These are phyloP conservation scores for Raphanus hybrid DNA, from an alignment of 441 rosid genomes.

Conservation along the genomic window DNA sequence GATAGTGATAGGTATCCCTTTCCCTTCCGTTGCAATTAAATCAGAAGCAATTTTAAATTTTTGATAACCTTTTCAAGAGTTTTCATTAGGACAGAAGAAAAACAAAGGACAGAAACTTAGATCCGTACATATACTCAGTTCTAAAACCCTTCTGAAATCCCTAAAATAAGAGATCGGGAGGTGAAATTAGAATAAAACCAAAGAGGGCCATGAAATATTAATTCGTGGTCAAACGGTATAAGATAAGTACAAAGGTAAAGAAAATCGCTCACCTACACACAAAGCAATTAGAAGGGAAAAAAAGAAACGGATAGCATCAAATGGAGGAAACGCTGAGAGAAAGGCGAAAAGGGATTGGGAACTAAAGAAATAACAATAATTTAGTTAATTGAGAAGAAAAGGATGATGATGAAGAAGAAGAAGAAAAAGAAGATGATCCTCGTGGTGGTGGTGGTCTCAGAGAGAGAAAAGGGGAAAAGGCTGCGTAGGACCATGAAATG, in stretches of 20 bases:
- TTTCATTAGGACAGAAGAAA: constrained; percentile 3
- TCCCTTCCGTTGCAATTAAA: constrained; percentile 15
- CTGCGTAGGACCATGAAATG: constrained; percentile 15
- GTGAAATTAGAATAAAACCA: background rate
- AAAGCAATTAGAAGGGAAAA: background rate
- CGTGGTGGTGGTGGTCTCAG: constrained; percentile 8
- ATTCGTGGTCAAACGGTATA: background rate
- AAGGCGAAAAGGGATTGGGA: background rate
- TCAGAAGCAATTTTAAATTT: background rate
- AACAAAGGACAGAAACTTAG: background rate
- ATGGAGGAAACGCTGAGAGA: background rate
- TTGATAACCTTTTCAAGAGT: background rate
- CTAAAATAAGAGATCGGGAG: constrained; percentile 20
- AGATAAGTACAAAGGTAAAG: background rate
- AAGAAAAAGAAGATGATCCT: constrained; percentile 15
- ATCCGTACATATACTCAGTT: constrained; percentile 10
- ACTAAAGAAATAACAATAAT: background rate
- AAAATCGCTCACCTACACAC: constrained; percentile 18
- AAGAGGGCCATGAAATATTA: background rate
- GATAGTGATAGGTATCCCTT: constrained; percentile 22
- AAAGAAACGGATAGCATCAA: background rate
- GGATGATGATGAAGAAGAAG: background rate
- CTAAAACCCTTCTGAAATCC: constrained; percentile 7
- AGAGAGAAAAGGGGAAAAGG: constrained; percentile 4
- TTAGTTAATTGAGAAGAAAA: background rate